Evolutionary conservation across 352 stramenopile genomes (phyloP).

Genomic region (Globisporangium okanoganense): DNA sequence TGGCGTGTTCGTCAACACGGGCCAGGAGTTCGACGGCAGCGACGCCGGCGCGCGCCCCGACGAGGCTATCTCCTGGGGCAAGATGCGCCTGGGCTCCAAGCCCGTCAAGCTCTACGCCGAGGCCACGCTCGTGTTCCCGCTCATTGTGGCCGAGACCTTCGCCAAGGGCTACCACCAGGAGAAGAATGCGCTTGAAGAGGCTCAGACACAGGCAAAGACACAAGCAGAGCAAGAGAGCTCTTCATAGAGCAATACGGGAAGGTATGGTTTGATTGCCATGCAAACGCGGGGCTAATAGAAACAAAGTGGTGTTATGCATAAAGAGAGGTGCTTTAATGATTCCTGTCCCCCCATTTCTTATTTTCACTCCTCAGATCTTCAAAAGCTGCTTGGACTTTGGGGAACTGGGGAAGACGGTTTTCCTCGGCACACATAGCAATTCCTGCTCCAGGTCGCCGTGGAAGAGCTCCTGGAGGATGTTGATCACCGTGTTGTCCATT

Average conservation of each 20-base stretch:
- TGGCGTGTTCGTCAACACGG: conserved; percentile 99
- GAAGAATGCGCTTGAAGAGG: conserved; percentile 28
- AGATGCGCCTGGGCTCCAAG: conserved; percentile 93
- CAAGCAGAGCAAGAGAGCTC: not conserved
- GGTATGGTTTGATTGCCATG: not conserved
- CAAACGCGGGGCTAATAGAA: conserved; percentile 1
- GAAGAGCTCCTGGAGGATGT: conserved; percentile 82
- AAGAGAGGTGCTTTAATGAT: not conserved
- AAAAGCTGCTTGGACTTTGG: conserved; percentile 17
- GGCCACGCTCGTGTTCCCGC: conserved; percentile 97
- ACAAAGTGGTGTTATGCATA: not conserved
- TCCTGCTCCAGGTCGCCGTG: conserved; percentile 68
- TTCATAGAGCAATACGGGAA: not conserved
- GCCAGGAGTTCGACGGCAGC: conserved; percentile 97
- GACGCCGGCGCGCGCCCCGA: conserved; percentile 97
- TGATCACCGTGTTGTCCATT: conserved; percentile 79
- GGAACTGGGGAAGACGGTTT: conserved; percentile 40
- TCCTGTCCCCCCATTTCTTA: not conserved
- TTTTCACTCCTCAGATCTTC: not conserved
- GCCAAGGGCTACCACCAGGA: conserved; percentile 89
- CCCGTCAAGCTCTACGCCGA: conserved; percentile 98
- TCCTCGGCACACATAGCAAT: conserved; percentile 61
- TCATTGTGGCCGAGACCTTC: conserved; percentile 99
- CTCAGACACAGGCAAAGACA: not conserved
- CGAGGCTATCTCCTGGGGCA: conserved; percentile 99